Percentiles rank a stretch among this genome's conserved stretches.
These are phyloP conservation scores for Russula virescens DNA, from an alignment of 768 basidiomycete genomes.

Conservation along the genomic window DNA sequence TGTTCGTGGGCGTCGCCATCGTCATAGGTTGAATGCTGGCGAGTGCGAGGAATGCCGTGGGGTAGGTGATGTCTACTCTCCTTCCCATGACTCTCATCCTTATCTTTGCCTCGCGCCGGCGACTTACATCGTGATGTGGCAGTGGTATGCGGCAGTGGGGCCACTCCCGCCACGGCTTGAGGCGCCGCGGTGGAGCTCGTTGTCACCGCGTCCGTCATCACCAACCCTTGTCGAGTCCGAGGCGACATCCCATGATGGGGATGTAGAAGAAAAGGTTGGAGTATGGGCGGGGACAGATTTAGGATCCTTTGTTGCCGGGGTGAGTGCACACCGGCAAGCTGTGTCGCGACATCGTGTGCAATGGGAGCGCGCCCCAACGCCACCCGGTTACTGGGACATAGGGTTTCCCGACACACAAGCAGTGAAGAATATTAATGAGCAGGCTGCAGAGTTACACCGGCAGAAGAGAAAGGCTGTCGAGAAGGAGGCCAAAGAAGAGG, in stretches of 20 bases:
- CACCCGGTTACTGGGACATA: conserved; percentile 86
- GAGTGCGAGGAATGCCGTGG: conserved; percentile 82
- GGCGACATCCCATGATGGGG: not conserved
- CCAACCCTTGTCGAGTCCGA: conserved; percentile 2
- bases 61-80: conserved; percentile 37
- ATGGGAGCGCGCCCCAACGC: conserved; percentile 67
- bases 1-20: conserved; percentile 57
- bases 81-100: not conserved
- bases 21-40: conserved; percentile 61
- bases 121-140: not conserved
- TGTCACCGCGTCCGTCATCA: conserved; percentile 27
- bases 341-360: conserved; percentile 70
- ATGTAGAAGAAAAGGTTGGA: conserved; percentile 1
- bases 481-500: conserved; percentile 41
- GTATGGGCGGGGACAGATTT: not conserved
- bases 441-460: conserved; percentile 66
- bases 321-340: conserved; percentile 54
- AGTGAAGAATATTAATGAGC: conserved; percentile 64
- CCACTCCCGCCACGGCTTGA: conserved; percentile 60
- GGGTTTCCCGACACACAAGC: conserved; percentile 88
- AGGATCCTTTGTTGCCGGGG: conserved; percentile 28
- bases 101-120: not conserved
- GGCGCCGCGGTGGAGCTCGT: conserved; percentile 72
- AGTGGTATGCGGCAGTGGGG: conserved; percentile 80
- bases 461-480: conserved; percentile 57